Evolutionary conservation across 176 grass and related monocot species (phyloP), one percentile per base, ranked within the genome.

Genomic region (Coix lacrymajobi): DNA sequence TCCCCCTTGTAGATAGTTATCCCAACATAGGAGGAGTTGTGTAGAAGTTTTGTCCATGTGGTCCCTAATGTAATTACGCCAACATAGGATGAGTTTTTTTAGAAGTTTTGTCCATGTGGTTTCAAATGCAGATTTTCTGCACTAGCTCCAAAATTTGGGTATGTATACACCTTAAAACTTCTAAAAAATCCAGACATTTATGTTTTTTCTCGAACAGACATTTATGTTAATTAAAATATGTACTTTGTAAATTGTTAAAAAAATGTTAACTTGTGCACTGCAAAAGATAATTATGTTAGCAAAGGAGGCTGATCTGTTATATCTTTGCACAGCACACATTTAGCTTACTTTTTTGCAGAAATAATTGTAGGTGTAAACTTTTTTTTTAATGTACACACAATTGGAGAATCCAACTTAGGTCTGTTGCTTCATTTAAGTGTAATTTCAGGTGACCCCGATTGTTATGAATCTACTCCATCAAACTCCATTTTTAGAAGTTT

Each of bases 391-490:
- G 63, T 51, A 24, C 1, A 8, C 5, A 63, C 9, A 34, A 12
- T 68, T 51, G 32, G 7, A 26, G 1, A 38, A 67, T 52, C 63
- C 4, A 80, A 80, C 44, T 80, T 80, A 37, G 22, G 78, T 64
- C 15, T 62, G 19, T 51, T 20, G 15, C 24, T 39, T 28, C 36
- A 78, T 31, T 30, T 24, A 78, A 37, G 20, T 67, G 44, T 22
- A 28, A 6, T 54, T 54, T 52, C n/a, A 54, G 22, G 14, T 19
- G 22, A 37, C 24, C 45, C 8, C 57, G 65, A 7, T 25, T 61
- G 13, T 29, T 62, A 77, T 67, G 74, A 83, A 73, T 83, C 33
- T 70, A 62, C 41, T 70, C 16, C 51, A 51, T 76, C 38, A 84
- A 79, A n/a, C 12, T 49, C 69, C 39, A 49, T 72, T 16, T 76